Percentiles rank a stretch among this genome's conserved stretches.
These are phyloP conservation scores for Quercus parvula DNA, from an alignment of 306 rosid species.

Conservation along the genomic window DNA sequence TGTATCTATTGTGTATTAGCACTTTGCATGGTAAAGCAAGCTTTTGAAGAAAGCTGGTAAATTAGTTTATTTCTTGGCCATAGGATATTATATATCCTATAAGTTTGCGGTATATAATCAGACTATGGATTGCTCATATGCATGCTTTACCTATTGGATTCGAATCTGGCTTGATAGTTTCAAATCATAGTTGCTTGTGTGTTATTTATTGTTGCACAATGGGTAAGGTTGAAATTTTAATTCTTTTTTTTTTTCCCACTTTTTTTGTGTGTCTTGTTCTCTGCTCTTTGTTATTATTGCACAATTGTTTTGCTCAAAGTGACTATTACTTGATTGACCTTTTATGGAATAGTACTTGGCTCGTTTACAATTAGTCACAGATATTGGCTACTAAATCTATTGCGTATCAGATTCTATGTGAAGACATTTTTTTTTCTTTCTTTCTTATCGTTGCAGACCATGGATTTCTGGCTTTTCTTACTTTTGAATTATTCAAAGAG, in stretches of 20 bases:
- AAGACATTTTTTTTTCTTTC: no score
- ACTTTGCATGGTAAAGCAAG: not conserved
- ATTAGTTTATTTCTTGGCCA: not conserved
- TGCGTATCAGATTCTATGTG: no score
- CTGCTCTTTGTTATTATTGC: conserved; percentile 11
- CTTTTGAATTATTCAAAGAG: no score
- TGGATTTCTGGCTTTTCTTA: no score
- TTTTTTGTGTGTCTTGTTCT: conserved; percentile 24
- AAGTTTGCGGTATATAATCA: conserved; percentile 3
- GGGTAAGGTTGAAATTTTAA: not conserved
- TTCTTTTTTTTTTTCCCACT: not conserved
- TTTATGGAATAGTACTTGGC: no score
- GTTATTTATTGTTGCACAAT: not conserved
- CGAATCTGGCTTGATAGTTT: not conserved
- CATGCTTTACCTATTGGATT: not conserved
- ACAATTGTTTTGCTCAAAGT: no score
- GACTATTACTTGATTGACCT: no score
- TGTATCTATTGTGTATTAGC: no score
- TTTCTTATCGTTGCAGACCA: no score
- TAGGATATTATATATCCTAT: not conserved
- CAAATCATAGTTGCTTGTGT: conserved; percentile 7
- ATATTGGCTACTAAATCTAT: no score
- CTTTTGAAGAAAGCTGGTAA: not conserved
- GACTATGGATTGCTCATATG: not conserved
- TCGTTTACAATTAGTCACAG: no score